Evolutionary conservation across 495 filamentous ascomycete genomes (phyloP).

Genomic region (Tuber aestivum): DNA sequence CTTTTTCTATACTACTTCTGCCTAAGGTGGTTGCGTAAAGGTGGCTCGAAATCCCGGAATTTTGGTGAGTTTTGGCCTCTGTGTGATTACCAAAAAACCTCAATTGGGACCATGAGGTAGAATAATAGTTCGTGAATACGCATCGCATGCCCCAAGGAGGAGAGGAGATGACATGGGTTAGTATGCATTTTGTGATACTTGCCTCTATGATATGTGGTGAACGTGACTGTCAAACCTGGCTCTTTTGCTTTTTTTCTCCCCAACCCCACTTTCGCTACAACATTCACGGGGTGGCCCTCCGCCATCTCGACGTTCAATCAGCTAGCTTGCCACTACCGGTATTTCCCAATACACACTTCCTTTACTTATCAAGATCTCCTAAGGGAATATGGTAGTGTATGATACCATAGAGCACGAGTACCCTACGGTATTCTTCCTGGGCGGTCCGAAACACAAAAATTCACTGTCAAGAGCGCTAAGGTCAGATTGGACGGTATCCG

Average conservation of each 20-base stretch:
- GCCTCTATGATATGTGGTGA: neutral
- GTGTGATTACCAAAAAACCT: too few relatives aligned
- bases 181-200: neutral
- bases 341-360: neutral
- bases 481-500: neutral
- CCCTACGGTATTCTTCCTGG: neutral
- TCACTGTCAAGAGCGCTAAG: neutral
- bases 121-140: neutral
- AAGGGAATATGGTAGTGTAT: neutral
- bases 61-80: too few relatives aligned
- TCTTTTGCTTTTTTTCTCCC: neutral
- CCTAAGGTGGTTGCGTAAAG: too few relatives aligned
- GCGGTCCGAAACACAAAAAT: neutral
- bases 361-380: neutral
- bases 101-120: neutral
- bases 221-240: neutral
- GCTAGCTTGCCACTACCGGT: neutral
- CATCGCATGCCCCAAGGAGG: neutral
- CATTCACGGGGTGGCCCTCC: neutral
- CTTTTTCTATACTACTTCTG: too few relatives aligned
- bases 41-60: too few relatives aligned
- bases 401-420: too few relatives aligned
- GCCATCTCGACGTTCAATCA: neutral
- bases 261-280: neutral
- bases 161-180: neutral